phyloP scores from a whole-genome alignment of 441 rosid genomes.

The Manihot esculenta region DNA sequence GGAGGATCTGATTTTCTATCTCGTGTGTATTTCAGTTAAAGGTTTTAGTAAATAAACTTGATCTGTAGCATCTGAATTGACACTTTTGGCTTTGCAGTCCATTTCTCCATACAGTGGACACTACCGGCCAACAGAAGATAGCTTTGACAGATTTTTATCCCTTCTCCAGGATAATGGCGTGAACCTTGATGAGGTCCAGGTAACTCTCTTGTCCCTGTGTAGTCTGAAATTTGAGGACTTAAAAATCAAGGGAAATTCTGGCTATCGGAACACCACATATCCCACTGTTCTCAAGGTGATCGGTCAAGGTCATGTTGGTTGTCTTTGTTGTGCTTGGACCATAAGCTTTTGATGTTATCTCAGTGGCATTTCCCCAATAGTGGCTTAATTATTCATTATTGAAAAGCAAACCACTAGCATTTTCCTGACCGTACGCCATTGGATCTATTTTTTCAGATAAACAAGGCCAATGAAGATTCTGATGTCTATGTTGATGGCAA shows the following conservation, averaged over 20 bases:
- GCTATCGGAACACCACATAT: neutral
- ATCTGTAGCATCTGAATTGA: slow-evolving; percentile 15
- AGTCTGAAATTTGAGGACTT: neutral
- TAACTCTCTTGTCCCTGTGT: slow-evolving; percentile 25
- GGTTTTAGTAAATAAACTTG: neutral
- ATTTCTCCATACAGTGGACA: slow-evolving; percentile 93
- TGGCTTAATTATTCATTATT: slow-evolving; percentile 3
- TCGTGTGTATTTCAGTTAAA: neutral
- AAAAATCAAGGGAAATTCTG: neutral
- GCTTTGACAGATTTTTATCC: slow-evolving; percentile 53
- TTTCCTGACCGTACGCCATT: neutral
- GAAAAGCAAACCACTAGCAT: neutral
- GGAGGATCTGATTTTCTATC: neutral
- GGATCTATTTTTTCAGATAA: slow-evolving; percentile 42
- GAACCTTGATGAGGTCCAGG: slow-evolving; percentile 64
- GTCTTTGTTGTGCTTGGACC: neutral
- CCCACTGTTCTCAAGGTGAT: neutral
- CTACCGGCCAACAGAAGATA: slow-evolving; percentile 78
- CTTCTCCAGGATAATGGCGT: slow-evolving; percentile 68
- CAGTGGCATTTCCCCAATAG: neutral
- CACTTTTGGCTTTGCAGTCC: slow-evolving; percentile 43
- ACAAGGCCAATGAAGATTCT: slow-evolving; percentile 63
- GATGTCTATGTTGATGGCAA: slow-evolving; percentile 45
- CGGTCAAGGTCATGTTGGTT: neutral
- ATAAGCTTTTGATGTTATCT: neutral